Conservation (phyloP, 192 early-diverging fungal genomes). For the Gaertneriomyces sp. region DNA sequence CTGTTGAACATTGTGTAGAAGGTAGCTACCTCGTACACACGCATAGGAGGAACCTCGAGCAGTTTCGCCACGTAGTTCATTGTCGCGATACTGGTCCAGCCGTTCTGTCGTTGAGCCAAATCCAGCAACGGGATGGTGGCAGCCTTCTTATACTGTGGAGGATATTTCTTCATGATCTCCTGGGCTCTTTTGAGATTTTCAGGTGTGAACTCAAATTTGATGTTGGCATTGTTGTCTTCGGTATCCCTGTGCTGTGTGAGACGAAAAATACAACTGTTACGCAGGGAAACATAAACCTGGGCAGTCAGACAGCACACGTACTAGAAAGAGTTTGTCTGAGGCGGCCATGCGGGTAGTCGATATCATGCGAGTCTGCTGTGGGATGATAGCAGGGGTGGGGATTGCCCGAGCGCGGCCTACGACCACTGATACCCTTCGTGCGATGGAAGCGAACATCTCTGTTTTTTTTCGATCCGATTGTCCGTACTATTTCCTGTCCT, state of each 20-base stretch:
- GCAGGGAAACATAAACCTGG: background rate
- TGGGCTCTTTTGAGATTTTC: slow-evolving; percentile 76
- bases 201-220: slow-evolving; percentile 81
- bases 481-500: no score
- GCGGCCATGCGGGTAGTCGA: no score
- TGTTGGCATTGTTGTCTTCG: slow-evolving; percentile 57
- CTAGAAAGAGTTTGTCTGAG: slow-evolving; percentile 10
- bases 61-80: slow-evolving; percentile 97
- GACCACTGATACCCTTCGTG: no score
- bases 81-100: slow-evolving; percentile 88
- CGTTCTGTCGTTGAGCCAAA: slow-evolving; percentile 91
- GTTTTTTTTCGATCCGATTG: no score
- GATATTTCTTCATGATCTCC: slow-evolving; percentile 90
- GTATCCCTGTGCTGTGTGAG: slow-evolving; percentile 43
- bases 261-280: background rate
- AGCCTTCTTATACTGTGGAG: slow-evolving; percentile 96
- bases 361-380: no score
- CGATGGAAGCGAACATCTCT: no score
- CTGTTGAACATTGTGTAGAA: slow-evolving; percentile 99
- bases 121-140: slow-evolving; percentile 95
- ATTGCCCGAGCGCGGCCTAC: no score
- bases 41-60: slow-evolving; percentile 95
- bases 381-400: no score
- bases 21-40: slow-evolving; percentile 99
- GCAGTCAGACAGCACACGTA: background rate